phyloP scores from a whole-genome alignment of 805 yeast species.

The Candida verbasci region DNA sequence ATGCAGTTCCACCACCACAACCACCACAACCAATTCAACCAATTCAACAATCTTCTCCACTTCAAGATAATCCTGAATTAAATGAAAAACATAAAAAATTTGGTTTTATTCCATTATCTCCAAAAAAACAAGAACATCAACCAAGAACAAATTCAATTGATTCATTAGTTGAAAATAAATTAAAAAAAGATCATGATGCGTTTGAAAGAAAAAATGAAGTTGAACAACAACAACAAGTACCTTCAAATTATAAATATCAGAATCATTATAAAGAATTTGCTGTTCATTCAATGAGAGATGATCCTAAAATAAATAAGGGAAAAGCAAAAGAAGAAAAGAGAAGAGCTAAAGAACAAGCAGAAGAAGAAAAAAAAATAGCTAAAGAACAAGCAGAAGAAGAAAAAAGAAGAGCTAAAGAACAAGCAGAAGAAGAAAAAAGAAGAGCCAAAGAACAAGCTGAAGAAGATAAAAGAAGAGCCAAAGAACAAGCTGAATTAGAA shows the following conservation, averaged over 20 bases:
- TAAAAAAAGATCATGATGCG: conserved; percentile 10
- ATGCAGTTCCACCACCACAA: background rate
- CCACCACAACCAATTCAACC: background rate
- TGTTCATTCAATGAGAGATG: conserved; percentile 26
- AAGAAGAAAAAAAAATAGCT: conserved; percentile 7
- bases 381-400: conserved; percentile 8
- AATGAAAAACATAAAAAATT: conserved; percentile 5
- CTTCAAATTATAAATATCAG: conserved; percentile 18
- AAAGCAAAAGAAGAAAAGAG: conserved; percentile 13
- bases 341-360: conserved; percentile 9
- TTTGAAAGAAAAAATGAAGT: conserved; percentile 12
- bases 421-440: conserved; percentile 3
- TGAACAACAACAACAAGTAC: conserved; percentile 2
- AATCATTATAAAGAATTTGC: conserved; percentile 31
- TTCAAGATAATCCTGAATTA: background rate
- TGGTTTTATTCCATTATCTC: conserved; percentile 7
- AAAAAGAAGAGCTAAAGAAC: conserved; percentile 6
- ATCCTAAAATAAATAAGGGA: conserved; percentile 10
- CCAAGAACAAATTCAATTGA: conserved; percentile 3
- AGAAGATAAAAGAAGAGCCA: conserved; percentile 4
- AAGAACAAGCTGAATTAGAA: conserved; percentile 5
- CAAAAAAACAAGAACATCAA: conserved; percentile 1
- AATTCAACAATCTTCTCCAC: background rate
- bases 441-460: conserved; percentile 6
- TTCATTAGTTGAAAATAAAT: conserved; percentile 7